A percentile compares a stretch with the other conserved stretches of the same genome.
Evolutionary conservation across 139 green algal genomes (phyloP).

Genomic region (Coccomyxa sp.): DNA sequence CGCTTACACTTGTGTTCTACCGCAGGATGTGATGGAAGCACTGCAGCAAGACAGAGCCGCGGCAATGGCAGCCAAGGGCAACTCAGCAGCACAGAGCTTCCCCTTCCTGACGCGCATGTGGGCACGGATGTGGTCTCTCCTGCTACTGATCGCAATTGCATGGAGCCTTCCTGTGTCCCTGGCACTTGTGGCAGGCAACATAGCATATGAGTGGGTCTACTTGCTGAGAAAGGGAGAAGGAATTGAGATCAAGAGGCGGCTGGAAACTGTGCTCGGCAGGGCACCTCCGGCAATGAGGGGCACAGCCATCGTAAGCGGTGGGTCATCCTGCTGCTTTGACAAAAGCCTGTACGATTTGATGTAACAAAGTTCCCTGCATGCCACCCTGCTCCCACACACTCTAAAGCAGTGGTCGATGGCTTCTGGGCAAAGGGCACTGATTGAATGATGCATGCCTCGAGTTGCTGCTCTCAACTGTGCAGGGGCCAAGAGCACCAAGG

Average conservation of each 20-base stretch:
- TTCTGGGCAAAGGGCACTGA: no score
- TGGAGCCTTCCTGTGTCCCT: not conserved
- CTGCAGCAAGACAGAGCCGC: not conserved
- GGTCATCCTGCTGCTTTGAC: not conserved
- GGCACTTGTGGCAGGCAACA: not conserved
- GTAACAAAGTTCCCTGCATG: not conserved
- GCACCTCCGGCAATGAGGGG: not conserved
- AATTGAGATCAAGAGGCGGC: not conserved
- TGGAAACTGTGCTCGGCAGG: not conserved
- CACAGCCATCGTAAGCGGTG: no score
- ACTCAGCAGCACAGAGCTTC: not conserved
- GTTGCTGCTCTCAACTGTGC: not conserved
- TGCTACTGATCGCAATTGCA: not conserved
- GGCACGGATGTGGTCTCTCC: not conserved
- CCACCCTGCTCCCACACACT: no score
- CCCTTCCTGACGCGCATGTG: not conserved
- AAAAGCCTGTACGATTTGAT: not conserved
- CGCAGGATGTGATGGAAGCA: conserved; percentile 4
- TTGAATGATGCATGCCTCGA: no score
- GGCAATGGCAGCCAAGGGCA: no score
- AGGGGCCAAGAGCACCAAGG: conserved; percentile 26
- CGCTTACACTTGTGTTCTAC: not conserved
- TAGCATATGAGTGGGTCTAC: not conserved
- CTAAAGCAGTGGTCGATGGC: no score
- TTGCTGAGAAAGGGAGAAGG: not conserved